A percentile compares a stretch with the other conserved stretches of the same genome.
These are phyloP conservation scores for Chondrus crispus DNA, from an alignment of 23 red algal species.

Conservation along the genomic window DNA sequence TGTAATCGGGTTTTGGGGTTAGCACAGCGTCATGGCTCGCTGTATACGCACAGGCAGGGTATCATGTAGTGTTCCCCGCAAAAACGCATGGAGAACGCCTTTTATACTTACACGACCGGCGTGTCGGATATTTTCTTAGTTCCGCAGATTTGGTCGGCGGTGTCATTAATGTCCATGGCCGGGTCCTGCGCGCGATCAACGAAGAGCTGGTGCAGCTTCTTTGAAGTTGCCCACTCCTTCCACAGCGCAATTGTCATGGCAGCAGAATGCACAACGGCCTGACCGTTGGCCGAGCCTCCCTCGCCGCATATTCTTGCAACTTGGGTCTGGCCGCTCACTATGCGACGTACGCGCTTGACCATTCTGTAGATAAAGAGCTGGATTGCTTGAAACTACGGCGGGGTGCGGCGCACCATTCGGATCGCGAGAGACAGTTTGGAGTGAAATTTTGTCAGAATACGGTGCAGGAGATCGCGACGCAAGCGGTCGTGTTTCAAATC, in stretches of 20 bases:
- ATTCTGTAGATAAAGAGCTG: conserved; percentile 43
- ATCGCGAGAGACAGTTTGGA: neutral
- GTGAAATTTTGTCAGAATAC: neutral
- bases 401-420: neutral
- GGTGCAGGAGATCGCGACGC: neutral
- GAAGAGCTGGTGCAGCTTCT: neutral
- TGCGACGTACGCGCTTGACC: conserved; percentile 41
- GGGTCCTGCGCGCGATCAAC: neutral
- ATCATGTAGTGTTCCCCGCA: no score
- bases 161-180: conserved; percentile 4
- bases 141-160: neutral
- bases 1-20: no score
- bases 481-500: no score
- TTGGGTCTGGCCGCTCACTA: conserved; percentile 15
- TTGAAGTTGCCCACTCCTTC: conserved; percentile 30
- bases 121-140: conserved; percentile 6
- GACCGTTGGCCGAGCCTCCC: neutral
- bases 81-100: no score
- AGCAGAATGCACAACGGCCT: neutral
- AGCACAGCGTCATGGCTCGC: no score
- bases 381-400: neutral
- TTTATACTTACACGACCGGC: neutral
- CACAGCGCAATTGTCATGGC: conserved; percentile 38
- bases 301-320: conserved; percentile 37
- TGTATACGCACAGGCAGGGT: no score